Evolutionary conservation across 495 filamentous ascomycete genomes (phyloP).

Genomic region (Annulohypoxylon moriforme): DNA sequence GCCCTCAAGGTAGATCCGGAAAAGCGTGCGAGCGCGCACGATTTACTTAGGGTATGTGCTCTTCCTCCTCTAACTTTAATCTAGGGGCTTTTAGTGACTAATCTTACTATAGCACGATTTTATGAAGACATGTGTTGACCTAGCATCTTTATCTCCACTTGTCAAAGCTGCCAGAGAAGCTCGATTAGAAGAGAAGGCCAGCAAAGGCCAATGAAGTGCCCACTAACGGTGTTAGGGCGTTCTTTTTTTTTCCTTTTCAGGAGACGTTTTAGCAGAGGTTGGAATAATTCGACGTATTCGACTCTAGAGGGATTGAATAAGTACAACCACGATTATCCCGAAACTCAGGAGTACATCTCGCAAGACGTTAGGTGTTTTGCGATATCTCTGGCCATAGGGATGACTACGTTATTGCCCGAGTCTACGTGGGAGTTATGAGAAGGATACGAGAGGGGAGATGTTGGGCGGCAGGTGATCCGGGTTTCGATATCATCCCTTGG

Average conservation of each 20-base stretch:
- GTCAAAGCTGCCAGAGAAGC: slow-evolving; percentile 87
- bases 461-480: slow-evolving; percentile 9
- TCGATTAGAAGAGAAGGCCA: slow-evolving; percentile 84
- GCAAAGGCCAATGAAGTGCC: slow-evolving; percentile 63
- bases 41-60: slow-evolving; percentile 81
- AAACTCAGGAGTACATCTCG: slow-evolving; percentile 11
- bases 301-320: slow-evolving; percentile 28
- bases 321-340: background rate
- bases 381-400: slow-evolving; percentile 21
- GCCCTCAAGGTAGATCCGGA: slow-evolving; percentile 96
- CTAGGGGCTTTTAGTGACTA: slow-evolving; percentile 50
- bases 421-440: slow-evolving; percentile 6
- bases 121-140: slow-evolving; percentile 84
- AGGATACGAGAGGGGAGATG: background rate
- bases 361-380: slow-evolving; percentile 23
- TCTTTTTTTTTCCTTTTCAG: background rate
- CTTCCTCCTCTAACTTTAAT: slow-evolving; percentile 5
- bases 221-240: background rate
- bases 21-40: slow-evolving; percentile 93
- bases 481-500: slow-evolving; percentile 10
- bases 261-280: slow-evolving; percentile 5
- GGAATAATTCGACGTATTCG: slow-evolving; percentile 20
- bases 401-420: slow-evolving; percentile 14
- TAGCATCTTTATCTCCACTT: slow-evolving; percentile 72
- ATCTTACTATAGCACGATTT: slow-evolving; percentile 79